These are phyloP conservation scores for Geotrichum siamense DNA, from an alignment of 1,139 yeast species.

Conservation along the genomic window DNA sequence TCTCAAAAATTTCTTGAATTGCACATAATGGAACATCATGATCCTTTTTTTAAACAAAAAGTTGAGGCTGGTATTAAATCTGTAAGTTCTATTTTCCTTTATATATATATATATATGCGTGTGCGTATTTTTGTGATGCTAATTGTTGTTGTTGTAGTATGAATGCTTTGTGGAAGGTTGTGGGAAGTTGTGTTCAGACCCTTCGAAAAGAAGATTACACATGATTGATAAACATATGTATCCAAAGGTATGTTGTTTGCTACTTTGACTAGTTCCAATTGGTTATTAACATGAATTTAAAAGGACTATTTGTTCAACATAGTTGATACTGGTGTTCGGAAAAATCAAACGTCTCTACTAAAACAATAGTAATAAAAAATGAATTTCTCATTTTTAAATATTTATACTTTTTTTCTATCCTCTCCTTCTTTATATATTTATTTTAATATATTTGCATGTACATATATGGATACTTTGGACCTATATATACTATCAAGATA, in stretches of 20 bases:
- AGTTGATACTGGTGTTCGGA: slow-evolving; percentile 14
- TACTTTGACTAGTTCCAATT: neutral
- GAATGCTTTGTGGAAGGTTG: slow-evolving; percentile 43
- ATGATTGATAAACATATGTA: slow-evolving; percentile 47
- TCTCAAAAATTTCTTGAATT: slow-evolving; percentile 38
- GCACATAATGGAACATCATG: slow-evolving; percentile 52
- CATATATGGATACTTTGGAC: no score
- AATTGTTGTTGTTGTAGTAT: slow-evolving; percentile 23
- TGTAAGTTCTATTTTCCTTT: slow-evolving; percentile 12
- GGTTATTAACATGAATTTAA: neutral
- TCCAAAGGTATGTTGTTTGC: slow-evolving; percentile 32
- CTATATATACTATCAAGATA: no score
- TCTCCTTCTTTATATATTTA: no score
- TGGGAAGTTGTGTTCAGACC: slow-evolving; percentile 33
- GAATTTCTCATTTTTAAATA: no score
- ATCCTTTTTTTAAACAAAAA: slow-evolving; percentile 40
- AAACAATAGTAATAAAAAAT: no score
- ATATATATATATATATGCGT: neutral
- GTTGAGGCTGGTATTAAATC: slow-evolving; percentile 40
- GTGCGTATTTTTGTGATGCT: neutral
- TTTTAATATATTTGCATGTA: no score
- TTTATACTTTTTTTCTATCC: no score
- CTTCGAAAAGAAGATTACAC: slow-evolving; percentile 42
- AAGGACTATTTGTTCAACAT: slow-evolving; percentile 16
- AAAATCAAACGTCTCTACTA: slow-evolving; percentile 13